Evolutionary conservation across 2,329 filamentous ascomycete genomes (phyloP).

Genomic region (Colletotrichum godetiae): DNA sequence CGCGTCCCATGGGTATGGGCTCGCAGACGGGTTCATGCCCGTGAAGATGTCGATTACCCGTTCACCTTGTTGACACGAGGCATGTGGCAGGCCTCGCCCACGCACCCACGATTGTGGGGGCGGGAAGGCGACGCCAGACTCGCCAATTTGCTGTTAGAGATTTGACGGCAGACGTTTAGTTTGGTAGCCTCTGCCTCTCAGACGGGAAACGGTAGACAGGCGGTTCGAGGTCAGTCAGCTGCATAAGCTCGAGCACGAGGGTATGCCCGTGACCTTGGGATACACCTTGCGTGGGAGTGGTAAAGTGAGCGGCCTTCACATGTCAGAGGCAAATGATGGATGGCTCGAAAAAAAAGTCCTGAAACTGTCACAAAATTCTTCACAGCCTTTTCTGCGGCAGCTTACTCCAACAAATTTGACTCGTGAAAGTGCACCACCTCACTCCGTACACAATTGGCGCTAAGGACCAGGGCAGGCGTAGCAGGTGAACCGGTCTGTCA

Average conservation of each 20-base stretch:
- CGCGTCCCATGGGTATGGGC: conserved; percentile 5
- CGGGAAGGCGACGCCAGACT: neutral
- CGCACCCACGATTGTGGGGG: neutral
- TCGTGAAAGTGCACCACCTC: conserved; percentile 17
- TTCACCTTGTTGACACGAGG: conserved; percentile 24
- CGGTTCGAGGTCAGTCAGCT: conserved; percentile 14
- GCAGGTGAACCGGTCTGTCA: conserved; percentile 11
- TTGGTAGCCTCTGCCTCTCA: neutral
- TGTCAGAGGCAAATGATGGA: conserved; percentile 15
- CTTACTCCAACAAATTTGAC: conserved; percentile 17
- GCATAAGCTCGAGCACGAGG: conserved; percentile 8
- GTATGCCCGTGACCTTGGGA: neutral
- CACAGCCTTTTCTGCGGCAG: conserved; percentile 10
- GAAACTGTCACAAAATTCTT: conserved; percentile 29
- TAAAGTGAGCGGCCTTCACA: conserved; percentile 20
- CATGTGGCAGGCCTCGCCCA: conserved; percentile 2
- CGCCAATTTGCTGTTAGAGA: neutral
- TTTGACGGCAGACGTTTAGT: conserved; percentile 9
- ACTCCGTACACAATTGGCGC: neutral
- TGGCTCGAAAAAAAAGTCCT: conserved; percentile 6
- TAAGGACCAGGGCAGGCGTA: neutral
- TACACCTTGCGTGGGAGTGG: neutral
- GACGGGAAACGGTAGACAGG: neutral
- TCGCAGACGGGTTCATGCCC: conserved; percentile 13
- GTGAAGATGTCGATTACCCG: conserved; percentile 8